Base-by-base conservation (phyloP, 2,329 filamentous ascomycete genomes). In the Leptodontidium sp. region DNA sequence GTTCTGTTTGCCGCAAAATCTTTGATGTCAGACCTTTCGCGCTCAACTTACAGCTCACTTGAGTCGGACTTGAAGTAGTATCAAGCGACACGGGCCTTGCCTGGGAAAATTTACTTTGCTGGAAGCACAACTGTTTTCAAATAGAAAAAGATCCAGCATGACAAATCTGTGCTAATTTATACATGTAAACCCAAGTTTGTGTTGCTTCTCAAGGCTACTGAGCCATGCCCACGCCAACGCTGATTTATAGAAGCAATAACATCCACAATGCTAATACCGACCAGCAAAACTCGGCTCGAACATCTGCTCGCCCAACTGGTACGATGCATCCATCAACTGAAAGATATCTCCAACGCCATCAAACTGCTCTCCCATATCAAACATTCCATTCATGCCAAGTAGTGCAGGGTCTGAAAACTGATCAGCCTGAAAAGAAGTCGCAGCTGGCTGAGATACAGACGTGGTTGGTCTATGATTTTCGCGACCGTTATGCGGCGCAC, bases 271-370 rank as follows among this genome's bases (percentile, higher is more conserved):
- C n/a, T 59, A 59, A 14, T 43, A 24, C 1, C 35, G 8, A 26
- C 17, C 40, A 62, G 59, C 7, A 4, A 50, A 45, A 40, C 11
- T 53, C 15, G 55, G 55, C 35, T 59, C 55, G 17, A 59, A 40
- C 55, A 69, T 61, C 38, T 71, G 69, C 24, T 66, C 71, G 32
- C 64, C 69, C 15, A 71, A 50, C 38, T 65, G 63, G 47, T 72
- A 72, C 29, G 71, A 71, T n/a, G 65, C 63, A 64, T 72, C 71
- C 69, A 72, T 71, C 29, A 72, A 61, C 35, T 72, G 67, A 52
- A 72, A 72, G 17, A 72, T 70, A 53, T 71, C 69, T 32, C 50
- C 65, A 14, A 50, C 45, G 12, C 38, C 50, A n/a, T 50, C 65
- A 40, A 55, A 63, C 4, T 58, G 29, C 4, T 67, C 26, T 24